Evolutionary conservation across 768 basidiomycete genomes (phyloP).

Genomic region (Daedaleopsis sinensis): DNA sequence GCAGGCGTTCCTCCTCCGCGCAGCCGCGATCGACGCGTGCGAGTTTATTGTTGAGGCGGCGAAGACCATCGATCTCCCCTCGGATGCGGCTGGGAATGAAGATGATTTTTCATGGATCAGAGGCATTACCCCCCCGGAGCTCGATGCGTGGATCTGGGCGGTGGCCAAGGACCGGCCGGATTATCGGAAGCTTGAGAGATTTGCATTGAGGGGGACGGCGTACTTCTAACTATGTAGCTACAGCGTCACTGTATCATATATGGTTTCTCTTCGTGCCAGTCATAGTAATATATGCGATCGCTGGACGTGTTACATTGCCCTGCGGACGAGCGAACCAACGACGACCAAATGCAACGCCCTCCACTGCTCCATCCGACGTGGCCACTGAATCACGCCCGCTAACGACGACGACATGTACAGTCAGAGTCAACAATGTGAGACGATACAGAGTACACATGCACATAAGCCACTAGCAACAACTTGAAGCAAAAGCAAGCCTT

Average conservation of each 20-base stretch:
- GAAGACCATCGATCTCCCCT: slow-evolving; percentile 32
- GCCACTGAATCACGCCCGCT: no score
- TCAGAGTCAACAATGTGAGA: no score
- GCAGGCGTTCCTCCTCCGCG: slow-evolving; percentile 75
- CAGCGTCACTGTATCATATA: background rate
- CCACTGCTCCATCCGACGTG: no score
- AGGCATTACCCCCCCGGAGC: slow-evolving; percentile 55
- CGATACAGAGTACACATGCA: no score
- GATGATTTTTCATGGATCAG: slow-evolving; percentile 51
- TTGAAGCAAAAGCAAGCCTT: no score
- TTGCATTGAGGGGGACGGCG: slow-evolving; percentile 64
- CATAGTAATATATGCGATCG: background rate
- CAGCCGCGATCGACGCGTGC: slow-evolving; percentile 80
- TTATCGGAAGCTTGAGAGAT: slow-evolving; percentile 66
- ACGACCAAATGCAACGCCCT: no score
- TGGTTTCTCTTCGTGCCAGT: background rate
- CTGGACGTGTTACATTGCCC: no score
- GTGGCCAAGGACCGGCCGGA: slow-evolving; percentile 78
- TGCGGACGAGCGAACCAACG: background rate
- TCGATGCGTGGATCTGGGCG: slow-evolving; percentile 85
- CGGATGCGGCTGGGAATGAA: slow-evolving; percentile 23
- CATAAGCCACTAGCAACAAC: no score
- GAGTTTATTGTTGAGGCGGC: slow-evolving; percentile 65
- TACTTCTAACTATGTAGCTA: slow-evolving; percentile 59
- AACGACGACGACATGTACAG: no score